A percentile compares a stretch with the other conserved stretches of the same genome.
These are phyloP conservation scores for Auriscalpium orientale DNA, from an alignment of 768 basidiomycete species.

Conservation along the genomic window DNA sequence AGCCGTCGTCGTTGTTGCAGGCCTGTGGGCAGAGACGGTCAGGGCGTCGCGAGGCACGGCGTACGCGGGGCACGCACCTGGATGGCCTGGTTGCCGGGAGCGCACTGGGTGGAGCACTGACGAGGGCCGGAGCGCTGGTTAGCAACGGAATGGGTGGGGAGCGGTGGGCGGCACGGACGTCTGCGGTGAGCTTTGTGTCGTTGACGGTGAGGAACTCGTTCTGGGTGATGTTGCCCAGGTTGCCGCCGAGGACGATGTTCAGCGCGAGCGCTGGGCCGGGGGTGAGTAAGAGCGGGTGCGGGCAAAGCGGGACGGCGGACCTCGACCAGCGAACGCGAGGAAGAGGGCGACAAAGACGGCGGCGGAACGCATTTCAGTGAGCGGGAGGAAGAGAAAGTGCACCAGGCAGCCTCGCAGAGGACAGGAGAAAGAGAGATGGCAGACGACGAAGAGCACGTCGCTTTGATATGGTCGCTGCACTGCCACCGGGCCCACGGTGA, in stretches of 20 bases:
- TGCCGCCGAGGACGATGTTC: slow-evolving; percentile 37
- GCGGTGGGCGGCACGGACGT: slow-evolving; percentile 18
- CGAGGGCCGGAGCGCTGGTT: slow-evolving; percentile 21
- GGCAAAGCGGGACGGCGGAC: slow-evolving; percentile 25
- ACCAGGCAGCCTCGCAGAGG: slow-evolving; percentile 16
- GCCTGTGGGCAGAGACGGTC: slow-evolving; percentile 18
- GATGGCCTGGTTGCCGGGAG: slow-evolving; percentile 18
- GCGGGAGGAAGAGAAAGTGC: slow-evolving; percentile 6
- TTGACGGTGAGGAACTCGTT: slow-evolving; percentile 37
- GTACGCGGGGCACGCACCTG: slow-evolving; percentile 12
- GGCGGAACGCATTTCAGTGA: slow-evolving; percentile 18
- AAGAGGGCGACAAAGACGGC: slow-evolving; percentile 25
- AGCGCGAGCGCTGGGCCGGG: slow-evolving; percentile 34
- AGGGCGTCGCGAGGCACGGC: too few species aligned
- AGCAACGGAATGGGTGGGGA: neutral
- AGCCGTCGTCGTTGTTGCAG: slow-evolving; percentile 39
- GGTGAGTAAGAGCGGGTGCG: neutral
- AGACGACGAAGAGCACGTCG: neutral
- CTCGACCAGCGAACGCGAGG: slow-evolving; percentile 49
- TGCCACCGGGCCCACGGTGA: too few species aligned
- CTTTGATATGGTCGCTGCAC: too few species aligned
- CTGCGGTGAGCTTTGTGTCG: slow-evolving; percentile 21
- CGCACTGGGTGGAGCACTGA: slow-evolving; percentile 26
- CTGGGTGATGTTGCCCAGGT: slow-evolving; percentile 30
- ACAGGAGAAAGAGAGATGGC: neutral